These are phyloP conservation scores for Thermothielavioides terrestris DNA, from an alignment of 495 filamentous ascomycete genomes.

Conservation along the genomic window DNA sequence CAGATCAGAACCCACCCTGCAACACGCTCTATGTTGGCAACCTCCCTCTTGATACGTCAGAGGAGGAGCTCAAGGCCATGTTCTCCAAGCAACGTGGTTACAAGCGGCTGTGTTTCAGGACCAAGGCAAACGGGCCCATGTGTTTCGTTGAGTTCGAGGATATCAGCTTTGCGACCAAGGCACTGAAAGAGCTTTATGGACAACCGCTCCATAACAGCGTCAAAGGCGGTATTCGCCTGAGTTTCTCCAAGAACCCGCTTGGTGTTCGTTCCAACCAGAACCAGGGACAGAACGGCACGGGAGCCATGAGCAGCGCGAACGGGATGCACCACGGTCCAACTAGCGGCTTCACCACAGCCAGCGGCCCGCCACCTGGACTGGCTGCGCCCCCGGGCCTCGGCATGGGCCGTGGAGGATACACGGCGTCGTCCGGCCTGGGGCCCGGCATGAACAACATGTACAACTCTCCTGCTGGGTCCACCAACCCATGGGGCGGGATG, in stretches of 20 bases:
- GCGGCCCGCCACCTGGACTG: conserved; percentile 67
- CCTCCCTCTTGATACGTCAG: conserved; percentile 84
- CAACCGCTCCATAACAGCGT: conserved; percentile 82
- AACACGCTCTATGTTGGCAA: conserved; percentile 98
- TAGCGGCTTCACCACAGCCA: conserved; percentile 60
- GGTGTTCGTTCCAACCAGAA: conserved; percentile 78
- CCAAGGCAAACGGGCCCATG: conserved; percentile 97
- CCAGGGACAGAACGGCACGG: conserved; percentile 28
- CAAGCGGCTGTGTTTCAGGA: conserved; percentile 93
- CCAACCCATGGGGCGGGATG: conserved; percentile 20
- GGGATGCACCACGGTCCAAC: conserved; percentile 22
- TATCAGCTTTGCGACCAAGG: conserved; percentile 85
- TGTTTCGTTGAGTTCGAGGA: conserved; percentile 99
- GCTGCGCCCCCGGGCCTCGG: conserved; percentile 58
- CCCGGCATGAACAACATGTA: conserved; percentile 12
- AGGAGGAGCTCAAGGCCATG: conserved; percentile 91
- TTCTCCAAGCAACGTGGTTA: conserved; percentile 94
- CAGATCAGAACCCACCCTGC: conserved; percentile 95
- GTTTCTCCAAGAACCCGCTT: conserved; percentile 95
- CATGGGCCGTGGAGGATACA: conserved; percentile 31
- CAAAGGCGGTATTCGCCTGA: conserved; percentile 95
- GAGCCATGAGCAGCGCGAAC: conserved; percentile 49
- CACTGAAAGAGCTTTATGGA: conserved; percentile 86
- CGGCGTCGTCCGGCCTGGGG: conserved; percentile 13
- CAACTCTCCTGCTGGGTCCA: conserved; percentile 13